Conservation (phyloP, 2,329 filamentous ascomycete genomes). For the Rhynchosporium secalis region DNA sequence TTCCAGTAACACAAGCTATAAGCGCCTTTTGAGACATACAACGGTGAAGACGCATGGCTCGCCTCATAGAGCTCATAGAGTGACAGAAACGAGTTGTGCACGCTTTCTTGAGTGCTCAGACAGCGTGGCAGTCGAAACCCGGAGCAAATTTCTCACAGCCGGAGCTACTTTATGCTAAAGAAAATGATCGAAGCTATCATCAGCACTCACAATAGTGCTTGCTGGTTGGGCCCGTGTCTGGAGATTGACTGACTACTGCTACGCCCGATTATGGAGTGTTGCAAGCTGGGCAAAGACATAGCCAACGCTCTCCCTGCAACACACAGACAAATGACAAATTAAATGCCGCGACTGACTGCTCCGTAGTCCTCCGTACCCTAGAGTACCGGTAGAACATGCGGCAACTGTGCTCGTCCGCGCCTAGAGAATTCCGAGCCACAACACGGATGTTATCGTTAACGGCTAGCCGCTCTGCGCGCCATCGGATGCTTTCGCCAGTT, state of each 20-base stretch:
- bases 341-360: no score
- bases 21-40: not conserved
- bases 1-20: not conserved
- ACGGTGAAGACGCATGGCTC: not conserved
- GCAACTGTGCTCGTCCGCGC: not conserved
- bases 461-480: no score
- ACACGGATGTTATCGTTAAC: not conserved
- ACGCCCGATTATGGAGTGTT: not conserved
- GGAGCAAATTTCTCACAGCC: not conserved
- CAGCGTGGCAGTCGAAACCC: not conserved
- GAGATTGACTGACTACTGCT: no score
- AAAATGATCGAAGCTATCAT: not conserved
- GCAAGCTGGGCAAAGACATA: not conserved
- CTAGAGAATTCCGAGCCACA: not conserved
- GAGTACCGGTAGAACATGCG: slow-evolving; percentile 4
- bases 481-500: not conserved
- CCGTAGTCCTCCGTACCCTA: not conserved
- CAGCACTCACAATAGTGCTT: not conserved
- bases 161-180: not conserved
- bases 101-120: not conserved
- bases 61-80: not conserved
- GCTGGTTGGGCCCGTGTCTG: not conserved
- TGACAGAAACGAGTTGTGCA: not conserved
- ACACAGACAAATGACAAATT: not conserved
- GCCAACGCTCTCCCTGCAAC: not conserved